A percentile compares a stretch with the other conserved stretches of the same genome.
These are phyloP conservation scores for Hypoxylon sp. DNA, from an alignment of 2,329 filamentous ascomycete genomes.

Conservation along the genomic window DNA sequence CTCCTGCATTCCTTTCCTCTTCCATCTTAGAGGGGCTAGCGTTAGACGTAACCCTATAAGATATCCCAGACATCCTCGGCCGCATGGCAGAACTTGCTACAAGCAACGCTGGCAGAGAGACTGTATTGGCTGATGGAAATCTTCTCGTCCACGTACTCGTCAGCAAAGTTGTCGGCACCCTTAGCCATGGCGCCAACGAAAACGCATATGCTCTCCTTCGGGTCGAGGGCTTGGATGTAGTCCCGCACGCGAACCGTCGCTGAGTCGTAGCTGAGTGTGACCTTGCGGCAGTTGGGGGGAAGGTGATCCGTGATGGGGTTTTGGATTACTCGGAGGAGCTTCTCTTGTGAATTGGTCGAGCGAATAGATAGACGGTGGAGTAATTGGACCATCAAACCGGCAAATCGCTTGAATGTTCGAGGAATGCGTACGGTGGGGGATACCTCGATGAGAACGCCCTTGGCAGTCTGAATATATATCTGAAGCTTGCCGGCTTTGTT, in stretches of 20 bases:
- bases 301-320: constrained; percentile 98
- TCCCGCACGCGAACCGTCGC: constrained; percentile 86
- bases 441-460: constrained; percentile 96
- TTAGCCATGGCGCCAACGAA: constrained; percentile 99
- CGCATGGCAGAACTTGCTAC: constrained; percentile 99
- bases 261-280: constrained; percentile 94
- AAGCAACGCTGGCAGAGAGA: constrained; percentile 94
- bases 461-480: constrained; percentile 98
- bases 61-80: constrained; percentile 97
- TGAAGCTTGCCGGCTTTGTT: constrained; percentile 98
- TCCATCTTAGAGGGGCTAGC: constrained; percentile 13
- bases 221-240: constrained; percentile 80
- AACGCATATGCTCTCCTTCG: constrained; percentile 94
- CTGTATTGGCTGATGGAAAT: constrained; percentile 99
- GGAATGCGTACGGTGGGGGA: constrained; percentile 98
- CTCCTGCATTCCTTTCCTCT: constrained; percentile 24
- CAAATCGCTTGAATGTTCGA: constrained; percentile 98
- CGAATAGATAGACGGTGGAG: constrained; percentile 95
- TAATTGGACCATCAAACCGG: constrained; percentile 97
- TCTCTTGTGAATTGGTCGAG: constrained; percentile 96
- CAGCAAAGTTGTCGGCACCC: constrained; percentile 93
- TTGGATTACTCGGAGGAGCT: constrained; percentile 95
- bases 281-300: constrained; percentile 95
- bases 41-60: constrained; percentile 65
- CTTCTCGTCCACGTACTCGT: constrained; percentile 92